These are phyloP conservation scores for Sporisorium sorghi DNA, from an alignment of 1,284 basidiomycete genomes.

Conservation along the genomic window DNA sequence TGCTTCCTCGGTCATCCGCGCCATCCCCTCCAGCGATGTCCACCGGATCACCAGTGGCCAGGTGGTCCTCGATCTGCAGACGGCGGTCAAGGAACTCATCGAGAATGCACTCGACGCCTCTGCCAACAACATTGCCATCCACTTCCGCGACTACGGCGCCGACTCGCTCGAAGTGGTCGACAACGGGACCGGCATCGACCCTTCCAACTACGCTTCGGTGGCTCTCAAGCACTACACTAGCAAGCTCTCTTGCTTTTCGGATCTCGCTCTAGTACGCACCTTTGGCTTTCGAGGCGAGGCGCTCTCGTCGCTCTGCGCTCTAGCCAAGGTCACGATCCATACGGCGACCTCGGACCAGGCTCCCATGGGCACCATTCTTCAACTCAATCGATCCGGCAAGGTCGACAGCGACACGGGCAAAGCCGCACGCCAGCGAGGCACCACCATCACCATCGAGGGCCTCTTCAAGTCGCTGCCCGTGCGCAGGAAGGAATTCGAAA, in stretches of 20 bases:
- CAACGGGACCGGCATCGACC: constrained; percentile 87
- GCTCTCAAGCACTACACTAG: constrained; percentile 94
- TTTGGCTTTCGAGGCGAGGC: constrained; percentile 99
- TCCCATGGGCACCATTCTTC: constrained; percentile 65
- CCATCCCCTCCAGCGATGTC: constrained; percentile 56
- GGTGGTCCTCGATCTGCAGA: constrained; percentile 92
- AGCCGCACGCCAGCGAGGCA: constrained; percentile 85
- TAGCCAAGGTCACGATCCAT: constrained; percentile 74
- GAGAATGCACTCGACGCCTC: constrained; percentile 96
- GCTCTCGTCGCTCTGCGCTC: constrained; percentile 88
- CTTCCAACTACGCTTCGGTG: constrained; percentile 78
- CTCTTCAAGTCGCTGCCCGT: constrained; percentile 89
- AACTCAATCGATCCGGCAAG: constrained; percentile 51
- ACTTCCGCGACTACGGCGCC: constrained; percentile 88
- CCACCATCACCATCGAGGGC: constrained; percentile 80
- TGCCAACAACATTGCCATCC: constrained; percentile 86
- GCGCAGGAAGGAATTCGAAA: constrained; percentile 88
- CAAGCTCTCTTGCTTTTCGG: constrained; percentile 82
- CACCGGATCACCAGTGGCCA: constrained; percentile 84
- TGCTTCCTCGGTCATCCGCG: constrained; percentile 34
- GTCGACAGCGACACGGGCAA: constrained; percentile 55
- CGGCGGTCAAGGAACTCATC: constrained; percentile 91
- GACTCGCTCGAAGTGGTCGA: constrained; percentile 90
- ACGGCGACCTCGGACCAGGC: constrained; percentile 62
- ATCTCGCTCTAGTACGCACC: constrained; percentile 80